Conservation (phyloP, 768 basidiomycete genomes). For the Suillus bovinus region DNA sequence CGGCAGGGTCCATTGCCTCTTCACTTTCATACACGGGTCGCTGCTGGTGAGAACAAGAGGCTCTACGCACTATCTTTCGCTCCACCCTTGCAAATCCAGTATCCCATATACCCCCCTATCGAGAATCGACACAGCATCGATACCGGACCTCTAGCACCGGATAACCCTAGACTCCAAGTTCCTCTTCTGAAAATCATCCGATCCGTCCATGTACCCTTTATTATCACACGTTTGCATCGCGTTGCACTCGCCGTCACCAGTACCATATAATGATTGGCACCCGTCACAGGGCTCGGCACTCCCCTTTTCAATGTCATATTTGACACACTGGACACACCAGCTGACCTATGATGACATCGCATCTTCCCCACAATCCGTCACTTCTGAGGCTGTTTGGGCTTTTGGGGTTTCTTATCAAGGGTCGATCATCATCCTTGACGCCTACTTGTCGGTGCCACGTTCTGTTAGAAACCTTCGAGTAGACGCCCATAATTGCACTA, state of each 20-base stretch:
- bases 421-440: conserved; percentile 12
- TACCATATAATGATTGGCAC: background rate
- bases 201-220: background rate
- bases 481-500: background rate
- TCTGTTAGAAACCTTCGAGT: background rate
- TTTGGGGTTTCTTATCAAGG: conserved; percentile 1
- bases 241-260: background rate
- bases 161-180: background rate
- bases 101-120: background rate
- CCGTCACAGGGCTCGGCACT: background rate
- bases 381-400: background rate
- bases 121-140: background rate
- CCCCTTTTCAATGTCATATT: background rate
- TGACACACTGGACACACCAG: background rate
- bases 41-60: conserved; percentile 1
- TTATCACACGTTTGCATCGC: conserved; percentile 7
- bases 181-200: background rate
- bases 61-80: background rate
- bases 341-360: background rate
- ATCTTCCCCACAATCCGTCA: conserved; percentile 2
- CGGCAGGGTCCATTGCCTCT: conserved; percentile 3
- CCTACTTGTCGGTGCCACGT: background rate
- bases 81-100: background rate
- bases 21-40: background rate
- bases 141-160: background rate